Evolutionary conservation across 2,329 filamentous ascomycete genomes (phyloP).

Genomic region (Colletotrichum limetticola): DNA sequence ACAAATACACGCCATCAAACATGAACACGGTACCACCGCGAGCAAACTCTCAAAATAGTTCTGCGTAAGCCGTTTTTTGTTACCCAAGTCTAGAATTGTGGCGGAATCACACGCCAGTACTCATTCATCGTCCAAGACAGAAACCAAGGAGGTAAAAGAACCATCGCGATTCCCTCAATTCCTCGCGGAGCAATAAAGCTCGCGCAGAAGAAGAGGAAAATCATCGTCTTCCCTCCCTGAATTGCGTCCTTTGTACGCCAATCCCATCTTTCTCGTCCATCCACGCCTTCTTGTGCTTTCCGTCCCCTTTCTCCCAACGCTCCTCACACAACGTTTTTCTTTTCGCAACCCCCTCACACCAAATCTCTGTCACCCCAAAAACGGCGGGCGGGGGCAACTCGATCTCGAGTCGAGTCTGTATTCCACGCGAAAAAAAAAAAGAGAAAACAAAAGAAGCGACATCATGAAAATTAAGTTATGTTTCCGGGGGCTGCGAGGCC

Average conservation of each 20-base stretch:
- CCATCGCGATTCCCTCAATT: slow-evolving; percentile 8
- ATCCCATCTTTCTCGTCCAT: slow-evolving; percentile 3
- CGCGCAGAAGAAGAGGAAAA: slow-evolving; percentile 17
- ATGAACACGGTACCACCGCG: too few species aligned
- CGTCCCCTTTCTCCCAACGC: slow-evolving; percentile 2
- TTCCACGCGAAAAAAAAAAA: slow-evolving; percentile 16
- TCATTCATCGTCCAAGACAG: slow-evolving; percentile 36
- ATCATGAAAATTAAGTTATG: slow-evolving; percentile 37
- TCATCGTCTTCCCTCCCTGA: slow-evolving; percentile 26
- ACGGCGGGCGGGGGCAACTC: neutral
- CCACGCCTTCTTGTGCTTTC: neutral
- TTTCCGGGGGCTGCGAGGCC: slow-evolving; percentile 28
- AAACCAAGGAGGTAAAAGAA: slow-evolving; percentile 14
- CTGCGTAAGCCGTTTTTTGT: neutral
- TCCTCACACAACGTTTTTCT: slow-evolving; percentile 3
- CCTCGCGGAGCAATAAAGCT: neutral
- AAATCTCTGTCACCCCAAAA: slow-evolving; percentile 4
- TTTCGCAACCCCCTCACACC: neutral
- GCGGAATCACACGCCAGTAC: slow-evolving; percentile 26
- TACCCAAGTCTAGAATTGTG: slow-evolving; percentile 30
- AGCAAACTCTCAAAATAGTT: too few species aligned
- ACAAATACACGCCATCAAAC: neutral
- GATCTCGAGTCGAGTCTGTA: slow-evolving; percentile 6
- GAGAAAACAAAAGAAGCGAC: slow-evolving; percentile 24
- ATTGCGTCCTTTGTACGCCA: slow-evolving; percentile 24